phyloP scores from a whole-genome alignment of 1,284 basidiomycete species.

The Cystobasidium pallidum region DNA sequence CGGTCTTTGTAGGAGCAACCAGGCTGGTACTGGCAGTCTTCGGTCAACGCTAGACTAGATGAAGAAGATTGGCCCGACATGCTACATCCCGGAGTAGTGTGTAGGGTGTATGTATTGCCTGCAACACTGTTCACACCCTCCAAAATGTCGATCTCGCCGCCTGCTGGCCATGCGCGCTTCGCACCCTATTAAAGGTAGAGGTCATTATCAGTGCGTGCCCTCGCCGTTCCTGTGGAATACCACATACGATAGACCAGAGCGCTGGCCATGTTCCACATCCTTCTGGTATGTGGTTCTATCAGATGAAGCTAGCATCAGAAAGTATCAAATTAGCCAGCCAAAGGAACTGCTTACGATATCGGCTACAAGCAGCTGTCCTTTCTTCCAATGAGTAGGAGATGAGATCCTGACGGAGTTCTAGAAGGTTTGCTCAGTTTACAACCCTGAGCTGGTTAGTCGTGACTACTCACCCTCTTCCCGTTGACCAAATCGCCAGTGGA shows the following conservation, averaged over 20 bases:
- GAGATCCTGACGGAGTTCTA: conserved; percentile 42
- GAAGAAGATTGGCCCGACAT: conserved; percentile 7
- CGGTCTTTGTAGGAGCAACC: conserved; percentile 43
- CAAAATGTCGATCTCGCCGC: conserved; percentile 43
- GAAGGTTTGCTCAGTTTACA: no score
- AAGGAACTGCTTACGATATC: conserved; percentile 13
- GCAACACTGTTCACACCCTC: conserved; percentile 42
- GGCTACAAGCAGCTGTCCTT: conserved; percentile 34
- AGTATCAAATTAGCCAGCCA: not conserved
- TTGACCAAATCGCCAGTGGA: conserved; percentile 19
- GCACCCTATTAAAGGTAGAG: conserved; percentile 15
- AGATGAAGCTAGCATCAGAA: not conserved
- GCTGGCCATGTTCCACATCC: conserved; percentile 44
- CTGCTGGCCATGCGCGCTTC: conserved; percentile 36
- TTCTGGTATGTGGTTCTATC: conserved; percentile 40
- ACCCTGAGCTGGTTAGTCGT: not conserved
- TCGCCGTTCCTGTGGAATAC: not conserved
- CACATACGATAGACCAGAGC: conserved; percentile 37
- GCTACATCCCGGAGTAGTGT: conserved; percentile 34
- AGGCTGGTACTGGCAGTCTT: conserved; percentile 43
- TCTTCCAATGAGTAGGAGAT: conserved; percentile 42
- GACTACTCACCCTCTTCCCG: conserved; percentile 22
- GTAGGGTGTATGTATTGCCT: conserved; percentile 42
- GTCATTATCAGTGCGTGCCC: not conserved
- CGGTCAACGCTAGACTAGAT: conserved; percentile 19